Conservation (phyloP, 148 eudicot genomes). For the Persicaria tinctoria region DNA sequence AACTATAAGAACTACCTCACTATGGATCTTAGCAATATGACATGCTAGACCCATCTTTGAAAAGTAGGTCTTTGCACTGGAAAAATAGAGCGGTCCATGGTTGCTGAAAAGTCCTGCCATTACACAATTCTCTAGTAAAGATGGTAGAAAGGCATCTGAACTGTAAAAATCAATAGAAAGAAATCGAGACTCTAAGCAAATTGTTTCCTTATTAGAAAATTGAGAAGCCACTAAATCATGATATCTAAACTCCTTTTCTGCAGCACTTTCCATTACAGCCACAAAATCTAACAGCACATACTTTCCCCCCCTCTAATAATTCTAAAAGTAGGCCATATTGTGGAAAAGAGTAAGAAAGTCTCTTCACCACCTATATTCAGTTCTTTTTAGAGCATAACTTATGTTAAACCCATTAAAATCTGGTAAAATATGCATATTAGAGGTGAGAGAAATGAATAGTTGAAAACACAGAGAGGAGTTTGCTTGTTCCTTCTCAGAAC, state of each 20-base stretch:
- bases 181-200: neutral
- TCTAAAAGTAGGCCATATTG: neutral
- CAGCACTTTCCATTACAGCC: neutral
- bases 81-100: slow-evolving; percentile 94
- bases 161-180: neutral
- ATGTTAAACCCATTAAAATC: neutral
- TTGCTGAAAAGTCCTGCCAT: slow-evolving; percentile 92
- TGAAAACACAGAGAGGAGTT: neutral
- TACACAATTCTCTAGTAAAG: neutral
- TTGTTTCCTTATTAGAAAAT: neutral
- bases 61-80: slow-evolving; percentile 60
- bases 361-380: neutral
- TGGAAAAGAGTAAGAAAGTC: slow-evolving; percentile 6
- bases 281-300: neutral
- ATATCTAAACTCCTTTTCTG: neutral
- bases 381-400: neutral
- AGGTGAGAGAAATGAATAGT: neutral
- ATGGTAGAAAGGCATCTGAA: neutral
- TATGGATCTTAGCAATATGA: slow-evolving; percentile 99
- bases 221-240: neutral
- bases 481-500: neutral
- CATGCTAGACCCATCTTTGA: slow-evolving; percentile 92
- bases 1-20: slow-evolving; percentile 57
- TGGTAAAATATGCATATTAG: neutral
- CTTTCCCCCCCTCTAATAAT: neutral